Evolutionary conservation across 208 protist genomes (phyloP).

Genomic region (Histomonas meleagridis): DNA sequence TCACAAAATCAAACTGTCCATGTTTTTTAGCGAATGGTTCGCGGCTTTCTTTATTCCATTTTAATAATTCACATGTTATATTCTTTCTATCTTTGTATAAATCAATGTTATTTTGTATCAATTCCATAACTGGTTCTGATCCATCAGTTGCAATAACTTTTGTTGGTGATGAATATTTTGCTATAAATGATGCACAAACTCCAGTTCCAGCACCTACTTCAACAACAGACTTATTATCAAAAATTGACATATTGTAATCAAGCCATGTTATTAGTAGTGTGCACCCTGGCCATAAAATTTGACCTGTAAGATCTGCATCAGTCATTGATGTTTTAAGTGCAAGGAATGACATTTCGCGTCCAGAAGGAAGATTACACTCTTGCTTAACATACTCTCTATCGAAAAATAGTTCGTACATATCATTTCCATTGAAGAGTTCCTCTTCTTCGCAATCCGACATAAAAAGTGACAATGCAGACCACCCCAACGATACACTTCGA

Average conservation of each 20-base stretch:
- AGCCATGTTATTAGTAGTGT: not conserved
- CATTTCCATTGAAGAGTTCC: not conserved
- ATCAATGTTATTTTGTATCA: not conserved
- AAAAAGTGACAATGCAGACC: no score
- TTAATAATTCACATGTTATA: not conserved
- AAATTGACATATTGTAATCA: not conserved
- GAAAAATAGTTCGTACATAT: slow-evolving; percentile 3
- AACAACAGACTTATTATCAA: not conserved
- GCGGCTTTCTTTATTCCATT: not conserved
- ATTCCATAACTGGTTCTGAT: not conserved
- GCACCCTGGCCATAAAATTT: slow-evolving; percentile 28
- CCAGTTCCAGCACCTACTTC: not conserved
- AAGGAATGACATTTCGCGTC: not conserved
- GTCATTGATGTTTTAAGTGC: not conserved
- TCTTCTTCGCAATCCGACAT: no score
- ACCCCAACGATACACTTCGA: not conserved
- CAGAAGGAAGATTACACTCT: not conserved
- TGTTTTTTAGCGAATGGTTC: not conserved
- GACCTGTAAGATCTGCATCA: slow-evolving; percentile 26
- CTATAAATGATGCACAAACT: not conserved
- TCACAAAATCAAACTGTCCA: not conserved
- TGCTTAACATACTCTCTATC: not conserved
- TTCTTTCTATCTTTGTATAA: not conserved
- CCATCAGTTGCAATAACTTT: slow-evolving; percentile 23
- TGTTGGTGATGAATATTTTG: not conserved